Percentiles rank a stretch among this genome's conserved stretches.
phyloP scores from a whole-genome alignment of 208 protist species.

The Crithidia mellificae region DNA sequence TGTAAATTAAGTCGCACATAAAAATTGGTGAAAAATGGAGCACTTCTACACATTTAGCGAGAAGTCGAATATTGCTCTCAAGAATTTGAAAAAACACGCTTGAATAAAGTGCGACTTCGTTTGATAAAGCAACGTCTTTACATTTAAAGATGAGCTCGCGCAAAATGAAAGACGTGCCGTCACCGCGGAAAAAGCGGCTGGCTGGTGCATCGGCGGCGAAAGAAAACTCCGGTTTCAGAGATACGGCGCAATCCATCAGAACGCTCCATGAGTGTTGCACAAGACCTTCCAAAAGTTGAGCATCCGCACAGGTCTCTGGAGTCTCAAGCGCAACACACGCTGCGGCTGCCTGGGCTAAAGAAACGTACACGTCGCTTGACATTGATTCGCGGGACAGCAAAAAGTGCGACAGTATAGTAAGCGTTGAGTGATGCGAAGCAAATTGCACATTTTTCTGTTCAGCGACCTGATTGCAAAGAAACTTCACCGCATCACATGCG shows the following conservation, averaged over 20 bases:
- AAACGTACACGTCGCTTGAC: slow-evolving; percentile 26
- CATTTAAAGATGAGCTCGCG: slow-evolving; percentile 12
- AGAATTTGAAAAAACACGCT: slow-evolving; percentile 29
- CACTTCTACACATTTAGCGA: slow-evolving; percentile 4
- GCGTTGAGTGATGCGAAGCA: background rate
- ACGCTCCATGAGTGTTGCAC: slow-evolving; percentile 27
- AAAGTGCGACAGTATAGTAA: slow-evolving; percentile 15
- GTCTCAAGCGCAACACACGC: slow-evolving; percentile 5
- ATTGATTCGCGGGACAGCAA: slow-evolving; percentile 1
- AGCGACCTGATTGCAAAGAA: background rate
- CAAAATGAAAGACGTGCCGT: slow-evolving; percentile 8
- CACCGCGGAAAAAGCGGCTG: slow-evolving; percentile 23
- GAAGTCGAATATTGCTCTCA: slow-evolving; percentile 5
- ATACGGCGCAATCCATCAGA: slow-evolving; percentile 1
- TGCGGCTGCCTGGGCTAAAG: slow-evolving; percentile 11
- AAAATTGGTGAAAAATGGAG: slow-evolving; percentile 16
- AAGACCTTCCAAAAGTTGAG: slow-evolving; percentile 2
- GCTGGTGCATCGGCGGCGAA: background rate
- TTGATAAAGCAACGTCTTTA: slow-evolving; percentile 24
- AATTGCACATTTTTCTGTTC: background rate
- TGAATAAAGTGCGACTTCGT: slow-evolving; percentile 22
- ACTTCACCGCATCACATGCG: slow-evolving; percentile 18
- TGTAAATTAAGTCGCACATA: slow-evolving; percentile 1
- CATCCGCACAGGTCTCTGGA: background rate
- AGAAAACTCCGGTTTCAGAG: slow-evolving; percentile 3